phyloP scores from a whole-genome alignment of 176 grass and related monocot genomes.

The Rhynchospora pubera region DNA sequence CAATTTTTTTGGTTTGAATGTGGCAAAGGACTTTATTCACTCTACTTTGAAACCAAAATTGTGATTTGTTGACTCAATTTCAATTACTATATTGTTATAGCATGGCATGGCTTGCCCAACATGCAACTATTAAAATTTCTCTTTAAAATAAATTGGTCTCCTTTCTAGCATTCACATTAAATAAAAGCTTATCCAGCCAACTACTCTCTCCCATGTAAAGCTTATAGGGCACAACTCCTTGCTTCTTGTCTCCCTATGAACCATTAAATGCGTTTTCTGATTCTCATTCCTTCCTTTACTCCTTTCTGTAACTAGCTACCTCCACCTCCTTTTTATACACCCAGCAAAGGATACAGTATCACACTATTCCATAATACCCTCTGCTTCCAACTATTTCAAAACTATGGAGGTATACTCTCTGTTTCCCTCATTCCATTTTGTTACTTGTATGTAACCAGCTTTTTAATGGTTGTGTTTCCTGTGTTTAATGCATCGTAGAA shows the following conservation, averaged over 20 bases:
- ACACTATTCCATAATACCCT: conserved; percentile 11
- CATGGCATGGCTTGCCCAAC: not conserved
- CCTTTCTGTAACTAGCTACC: not conserved
- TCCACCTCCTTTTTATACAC: not conserved
- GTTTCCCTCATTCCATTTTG: not conserved
- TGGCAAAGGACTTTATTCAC: no score
- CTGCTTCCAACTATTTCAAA: not conserved
- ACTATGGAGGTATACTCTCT: conserved; percentile 9
- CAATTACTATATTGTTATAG: not conserved
- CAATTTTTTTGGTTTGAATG: no score
- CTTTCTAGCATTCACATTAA: not conserved
- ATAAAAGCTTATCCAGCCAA: conserved; percentile 1
- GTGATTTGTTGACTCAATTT: not conserved
- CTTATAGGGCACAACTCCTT: conserved; percentile 19
- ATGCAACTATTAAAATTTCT: not conserved
- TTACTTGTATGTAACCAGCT: not conserved
- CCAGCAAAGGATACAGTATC: not conserved
- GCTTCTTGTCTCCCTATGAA: not conserved
- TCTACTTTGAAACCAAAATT: no score
- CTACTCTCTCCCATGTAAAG: not conserved
- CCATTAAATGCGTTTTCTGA: not conserved
- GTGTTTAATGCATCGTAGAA: conserved; percentile 15
- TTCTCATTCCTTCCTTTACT: conserved; percentile 9
- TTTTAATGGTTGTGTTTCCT: not conserved
- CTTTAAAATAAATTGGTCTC: not conserved